These are phyloP conservation scores for Casuarina cunninghamiana DNA, from an alignment of 306 rosid genomes.

Conservation along the genomic window DNA sequence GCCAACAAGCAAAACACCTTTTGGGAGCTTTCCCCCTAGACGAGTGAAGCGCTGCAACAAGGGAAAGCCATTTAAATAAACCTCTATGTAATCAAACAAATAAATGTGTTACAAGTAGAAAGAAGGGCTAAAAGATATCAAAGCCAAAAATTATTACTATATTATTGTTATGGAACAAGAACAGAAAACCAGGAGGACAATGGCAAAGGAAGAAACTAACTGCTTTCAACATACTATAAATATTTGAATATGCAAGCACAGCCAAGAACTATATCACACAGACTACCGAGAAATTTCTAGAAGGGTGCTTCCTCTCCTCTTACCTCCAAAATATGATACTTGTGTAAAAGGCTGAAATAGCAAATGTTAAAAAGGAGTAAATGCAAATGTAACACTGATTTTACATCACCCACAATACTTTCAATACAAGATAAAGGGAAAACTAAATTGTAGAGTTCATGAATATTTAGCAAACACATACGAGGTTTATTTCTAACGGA, in stretches of 20 bases:
- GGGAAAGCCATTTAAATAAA: conserved; percentile 23
- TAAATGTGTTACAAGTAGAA: not conserved
- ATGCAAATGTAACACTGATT: not conserved
- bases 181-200: not conserved
- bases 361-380: not conserved
- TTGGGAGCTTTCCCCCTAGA: conserved; percentile 92
- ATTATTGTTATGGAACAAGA: not conserved
- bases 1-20: conserved; percentile 96
- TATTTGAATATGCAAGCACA: not conserved
- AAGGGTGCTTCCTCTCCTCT: not conserved
- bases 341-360: not conserved
- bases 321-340: not conserved
- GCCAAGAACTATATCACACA: not conserved
- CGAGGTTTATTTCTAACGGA: not conserved
- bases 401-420: not conserved
- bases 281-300: not conserved
- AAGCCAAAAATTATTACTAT: not conserved
- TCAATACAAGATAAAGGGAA: not conserved
- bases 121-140: not conserved
- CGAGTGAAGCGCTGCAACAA: conserved; percentile 89
- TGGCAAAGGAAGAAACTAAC: not conserved
- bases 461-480: not conserved
- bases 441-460: not conserved
- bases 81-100: not conserved
- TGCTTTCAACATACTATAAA: not conserved